Base-by-base conservation (phyloP, 192 early-diverging fungal genomes). In the Podochytrium sp. region DNA sequence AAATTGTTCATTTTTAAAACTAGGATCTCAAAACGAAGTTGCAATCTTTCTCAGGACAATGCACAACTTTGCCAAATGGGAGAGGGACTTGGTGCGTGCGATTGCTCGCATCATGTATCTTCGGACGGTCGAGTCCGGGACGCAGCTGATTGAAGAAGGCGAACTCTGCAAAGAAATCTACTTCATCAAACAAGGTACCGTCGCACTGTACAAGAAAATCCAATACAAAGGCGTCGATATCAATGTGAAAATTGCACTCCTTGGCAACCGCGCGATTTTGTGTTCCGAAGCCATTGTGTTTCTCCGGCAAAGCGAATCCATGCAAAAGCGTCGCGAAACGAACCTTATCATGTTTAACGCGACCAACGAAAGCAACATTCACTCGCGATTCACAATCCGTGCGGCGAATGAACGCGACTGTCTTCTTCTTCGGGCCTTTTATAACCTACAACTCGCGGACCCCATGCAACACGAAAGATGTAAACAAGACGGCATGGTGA, bases 61-160 rank as follows among this genome's bases (percentile, higher is more conserved):
- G 18, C 18, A 47, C 14, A 10, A 60, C 1, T 71, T 71, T 60
- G 23, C 53, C 25, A 27, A 57, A 23, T 71, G 69, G 69, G 60
- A 59, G 0, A 20, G 25, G 18, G 53, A 57, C 18, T 18, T 57
- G 2, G 27, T 71, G 39, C 49, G 18, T 34, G 53, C 56, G 7
- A 56, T 71, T 29, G 69, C 69, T 4, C 39, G 56, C 10, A 37
- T 71, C 2, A 71, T 71, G 69, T 71, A 57, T 53, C 41, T 71
- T 37, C 30, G 60, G 30, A 29, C 25, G 14, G 16, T 60, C 29
- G 40, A 71, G 55, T 14, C 35, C 14, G 30, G 35, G 12, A 27
- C 58, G 14, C 16, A 39, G 5, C n/a, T 71, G 23, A 71, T 71
- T 33, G 34, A 57, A 12, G 56, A 71, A 59, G 69, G 69, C 14